phyloP scores from a whole-genome alignment of 768 basidiomycete genomes.

The Gelatoporia subvermispora region DNA sequence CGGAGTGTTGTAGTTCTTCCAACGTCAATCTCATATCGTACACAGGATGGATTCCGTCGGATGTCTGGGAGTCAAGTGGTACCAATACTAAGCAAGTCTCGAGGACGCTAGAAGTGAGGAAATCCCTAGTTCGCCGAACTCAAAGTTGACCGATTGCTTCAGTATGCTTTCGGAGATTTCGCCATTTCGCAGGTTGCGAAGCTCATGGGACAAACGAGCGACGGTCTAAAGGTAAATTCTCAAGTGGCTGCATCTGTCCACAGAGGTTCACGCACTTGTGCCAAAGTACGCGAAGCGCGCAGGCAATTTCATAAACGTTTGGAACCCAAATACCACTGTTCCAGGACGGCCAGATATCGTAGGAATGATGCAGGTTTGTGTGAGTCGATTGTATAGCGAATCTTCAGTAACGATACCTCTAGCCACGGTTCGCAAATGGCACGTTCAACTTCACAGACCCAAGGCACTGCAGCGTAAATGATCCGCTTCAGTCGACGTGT shows the following conservation, averaged over 20 bases:
- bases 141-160: background rate
- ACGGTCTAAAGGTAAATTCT: constrained; percentile 43
- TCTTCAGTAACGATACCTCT: background rate
- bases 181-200: constrained; percentile 61
- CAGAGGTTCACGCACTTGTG: background rate
- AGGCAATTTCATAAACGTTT: constrained; percentile 53
- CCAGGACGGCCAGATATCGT: constrained; percentile 39
- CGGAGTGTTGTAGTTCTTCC: background rate
- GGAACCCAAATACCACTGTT: constrained; percentile 53
- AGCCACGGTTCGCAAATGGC: constrained; percentile 54
- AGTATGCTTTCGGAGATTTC: constrained; percentile 66
- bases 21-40: constrained; percentile 17
- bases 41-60: constrained; percentile 28
- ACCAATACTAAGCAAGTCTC: constrained; percentile 61
- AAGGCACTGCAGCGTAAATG: constrained; percentile 60
- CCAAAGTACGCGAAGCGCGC: constrained; percentile 51
- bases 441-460: constrained; percentile 63
- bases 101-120: constrained; percentile 49
- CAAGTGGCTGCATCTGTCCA: background rate
- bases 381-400: background rate
- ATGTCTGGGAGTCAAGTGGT: constrained; percentile 36
- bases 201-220: constrained; percentile 42
- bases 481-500: constrained; percentile 52
- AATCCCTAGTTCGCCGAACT: background rate
- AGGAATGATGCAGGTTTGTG: constrained; percentile 62